These are phyloP conservation scores for Boletus reticuloceps DNA, from an alignment of 768 basidiomycete species.

Conservation along the genomic window DNA sequence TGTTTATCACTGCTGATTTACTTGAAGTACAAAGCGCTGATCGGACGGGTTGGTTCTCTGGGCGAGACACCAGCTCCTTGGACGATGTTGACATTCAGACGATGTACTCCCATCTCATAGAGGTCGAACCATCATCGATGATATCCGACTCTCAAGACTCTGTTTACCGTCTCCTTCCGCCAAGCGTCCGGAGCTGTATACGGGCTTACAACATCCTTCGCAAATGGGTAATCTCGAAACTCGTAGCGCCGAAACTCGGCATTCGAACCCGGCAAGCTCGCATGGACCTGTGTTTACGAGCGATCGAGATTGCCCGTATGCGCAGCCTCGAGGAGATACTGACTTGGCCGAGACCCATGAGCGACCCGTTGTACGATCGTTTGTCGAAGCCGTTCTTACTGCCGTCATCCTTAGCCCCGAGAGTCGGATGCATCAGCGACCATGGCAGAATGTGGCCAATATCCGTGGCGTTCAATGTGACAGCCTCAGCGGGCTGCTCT, in stretches of 20 bases:
- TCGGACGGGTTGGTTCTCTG: constrained; percentile 72
- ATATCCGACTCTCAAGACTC: constrained; percentile 71
- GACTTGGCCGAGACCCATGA: constrained; percentile 42
- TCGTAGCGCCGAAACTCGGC: constrained; percentile 64
- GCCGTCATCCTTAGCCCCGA: constrained; percentile 79
- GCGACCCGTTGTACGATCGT: constrained; percentile 69
- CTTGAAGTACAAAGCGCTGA: constrained; percentile 81
- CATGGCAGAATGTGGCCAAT: constrained; percentile 74
- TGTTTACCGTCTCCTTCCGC: constrained; percentile 72
- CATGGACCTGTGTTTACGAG: constrained; percentile 69
- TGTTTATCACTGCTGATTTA: constrained; percentile 73
- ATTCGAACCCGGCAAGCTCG: constrained; percentile 62
- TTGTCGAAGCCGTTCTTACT: constrained; percentile 72
- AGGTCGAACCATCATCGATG: constrained; percentile 69
- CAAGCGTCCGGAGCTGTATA: constrained; percentile 71
- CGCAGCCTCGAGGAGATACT: constrained; percentile 44
- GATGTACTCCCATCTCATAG: constrained; percentile 69
- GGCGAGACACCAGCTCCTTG: constrained; percentile 49
- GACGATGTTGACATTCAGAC: constrained; percentile 79
- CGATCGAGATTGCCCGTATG: constrained; percentile 70
- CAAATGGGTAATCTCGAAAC: constrained; percentile 73
- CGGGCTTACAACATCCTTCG: constrained; percentile 74
- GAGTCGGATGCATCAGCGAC: constrained; percentile 72
- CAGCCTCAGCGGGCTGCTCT: constrained; percentile 54
- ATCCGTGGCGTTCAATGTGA: constrained; percentile 62